These are phyloP conservation scores for Syncephalastrum monosporum DNA, from an alignment of 371 early-diverging fungal genomes.

Conservation along the genomic window DNA sequence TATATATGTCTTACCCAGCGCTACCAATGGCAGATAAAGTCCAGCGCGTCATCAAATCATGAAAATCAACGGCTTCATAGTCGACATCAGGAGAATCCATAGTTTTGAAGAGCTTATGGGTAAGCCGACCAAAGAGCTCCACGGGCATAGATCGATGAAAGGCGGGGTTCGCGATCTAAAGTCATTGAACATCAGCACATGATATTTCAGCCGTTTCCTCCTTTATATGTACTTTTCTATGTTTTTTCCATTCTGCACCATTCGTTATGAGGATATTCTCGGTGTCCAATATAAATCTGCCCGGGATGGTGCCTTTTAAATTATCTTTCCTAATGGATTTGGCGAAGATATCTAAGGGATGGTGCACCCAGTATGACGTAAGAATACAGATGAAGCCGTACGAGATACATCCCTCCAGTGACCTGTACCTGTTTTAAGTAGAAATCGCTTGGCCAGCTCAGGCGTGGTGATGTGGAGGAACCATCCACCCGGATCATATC, in stretches of 20 bases:
- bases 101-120: constrained; percentile 18
- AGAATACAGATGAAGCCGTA: neutral
- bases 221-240: constrained; percentile 22
- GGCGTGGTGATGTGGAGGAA: constrained; percentile 10
- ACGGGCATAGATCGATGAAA: constrained; percentile 40
- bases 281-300: constrained; percentile 17
- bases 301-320: constrained; percentile 15
- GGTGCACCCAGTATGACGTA: neutral
- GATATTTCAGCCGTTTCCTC: neutral
- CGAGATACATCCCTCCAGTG: neutral
- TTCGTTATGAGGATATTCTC: constrained; percentile 26
- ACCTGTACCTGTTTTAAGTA: constrained; percentile 9
- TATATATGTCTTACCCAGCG: constrained; percentile 20
- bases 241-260: constrained; percentile 28
- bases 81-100: constrained; percentile 14
- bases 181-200: neutral
- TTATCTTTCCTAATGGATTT: constrained; percentile 13
- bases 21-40: constrained; percentile 39
- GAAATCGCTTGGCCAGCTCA: constrained; percentile 1
- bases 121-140: constrained; percentile 26
- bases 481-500: constrained; percentile 12
- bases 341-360: constrained; percentile 14
- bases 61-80: constrained; percentile 17
- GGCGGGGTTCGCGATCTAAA: constrained; percentile 35
- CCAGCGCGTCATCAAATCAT: constrained; percentile 24